These are phyloP conservation scores for Albatrellus ellisii DNA, from an alignment of 768 basidiomycete species.

Conservation along the genomic window DNA sequence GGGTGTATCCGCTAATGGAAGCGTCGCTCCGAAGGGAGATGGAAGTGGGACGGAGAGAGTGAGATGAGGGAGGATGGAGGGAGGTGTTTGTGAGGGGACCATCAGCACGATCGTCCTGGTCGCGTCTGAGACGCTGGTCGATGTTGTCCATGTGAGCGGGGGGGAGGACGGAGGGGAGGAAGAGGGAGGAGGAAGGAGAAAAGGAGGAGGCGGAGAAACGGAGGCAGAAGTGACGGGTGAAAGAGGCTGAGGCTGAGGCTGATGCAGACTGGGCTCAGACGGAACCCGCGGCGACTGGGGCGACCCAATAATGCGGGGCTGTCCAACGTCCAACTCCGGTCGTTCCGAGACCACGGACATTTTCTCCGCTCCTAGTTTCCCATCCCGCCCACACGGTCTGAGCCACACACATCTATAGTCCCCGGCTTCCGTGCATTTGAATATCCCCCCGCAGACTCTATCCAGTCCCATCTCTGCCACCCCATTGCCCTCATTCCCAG, in stretches of 20 bases:
- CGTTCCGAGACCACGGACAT: too few species aligned
- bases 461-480: too few species aligned
- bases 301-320: too few species aligned
- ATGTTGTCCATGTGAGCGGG: constrained; percentile 48
- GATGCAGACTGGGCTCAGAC: background rate
- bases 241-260: background rate
- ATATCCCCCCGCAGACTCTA: too few species aligned
- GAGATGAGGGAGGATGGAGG: constrained; percentile 14
- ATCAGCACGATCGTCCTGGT: constrained; percentile 24
- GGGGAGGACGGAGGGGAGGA: constrained; percentile 17
- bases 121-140: constrained; percentile 36
- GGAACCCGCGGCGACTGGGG: too few species aligned
- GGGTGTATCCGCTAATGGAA: constrained; percentile 37
- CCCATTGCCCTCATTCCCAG: too few species aligned
- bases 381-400: too few species aligned
- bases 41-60: constrained; percentile 19
- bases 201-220: constrained; percentile 27
- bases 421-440: too few species aligned
- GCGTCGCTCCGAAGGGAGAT: constrained; percentile 18
- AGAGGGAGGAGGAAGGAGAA: constrained; percentile 46
- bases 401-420: too few species aligned
- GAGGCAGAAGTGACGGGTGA: background rate
- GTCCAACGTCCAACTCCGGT: too few species aligned
- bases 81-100: constrained; percentile 14
- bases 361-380: too few species aligned